Conservation (phyloP, 2,329 filamentous ascomycete genomes). For the Didymella segeticola region DNA sequence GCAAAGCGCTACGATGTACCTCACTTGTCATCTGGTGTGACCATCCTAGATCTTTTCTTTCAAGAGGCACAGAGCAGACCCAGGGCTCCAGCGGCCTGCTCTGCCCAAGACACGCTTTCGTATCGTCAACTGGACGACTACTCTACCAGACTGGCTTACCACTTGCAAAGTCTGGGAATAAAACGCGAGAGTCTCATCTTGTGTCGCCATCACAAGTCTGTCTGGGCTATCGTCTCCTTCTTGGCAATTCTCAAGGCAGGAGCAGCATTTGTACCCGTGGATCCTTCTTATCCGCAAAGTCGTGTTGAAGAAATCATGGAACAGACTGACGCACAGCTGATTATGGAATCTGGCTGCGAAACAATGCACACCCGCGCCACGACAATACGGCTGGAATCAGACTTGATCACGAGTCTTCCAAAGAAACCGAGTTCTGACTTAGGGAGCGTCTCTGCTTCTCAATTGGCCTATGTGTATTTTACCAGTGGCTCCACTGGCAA, state of each 20-base stretch:
- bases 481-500: background rate
- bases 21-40: background rate
- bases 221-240: constrained; percentile 22
- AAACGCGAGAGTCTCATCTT: constrained; percentile 14
- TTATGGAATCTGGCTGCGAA: background rate
- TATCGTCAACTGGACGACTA: background rate
- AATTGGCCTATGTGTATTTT: background rate
- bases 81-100: background rate
- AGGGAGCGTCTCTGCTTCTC: background rate
- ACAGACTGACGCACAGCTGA: background rate
- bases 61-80: background rate
- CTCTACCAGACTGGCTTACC: background rate
- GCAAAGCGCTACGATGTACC: background rate
- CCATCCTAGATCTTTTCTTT: background rate
- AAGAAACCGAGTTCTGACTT: background rate
- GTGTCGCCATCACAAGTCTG: constrained; percentile 27
- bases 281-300: constrained; percentile 15
- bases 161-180: background rate
- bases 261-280: constrained; percentile 28
- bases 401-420: background rate
- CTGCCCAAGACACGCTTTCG: background rate
- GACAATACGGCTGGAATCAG: background rate
- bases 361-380: background rate
- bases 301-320: background rate
- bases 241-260: constrained; percentile 31